These are phyloP conservation scores for Lichenothelia convexa DNA, from an alignment of 495 filamentous ascomycete genomes.

Conservation along the genomic window DNA sequence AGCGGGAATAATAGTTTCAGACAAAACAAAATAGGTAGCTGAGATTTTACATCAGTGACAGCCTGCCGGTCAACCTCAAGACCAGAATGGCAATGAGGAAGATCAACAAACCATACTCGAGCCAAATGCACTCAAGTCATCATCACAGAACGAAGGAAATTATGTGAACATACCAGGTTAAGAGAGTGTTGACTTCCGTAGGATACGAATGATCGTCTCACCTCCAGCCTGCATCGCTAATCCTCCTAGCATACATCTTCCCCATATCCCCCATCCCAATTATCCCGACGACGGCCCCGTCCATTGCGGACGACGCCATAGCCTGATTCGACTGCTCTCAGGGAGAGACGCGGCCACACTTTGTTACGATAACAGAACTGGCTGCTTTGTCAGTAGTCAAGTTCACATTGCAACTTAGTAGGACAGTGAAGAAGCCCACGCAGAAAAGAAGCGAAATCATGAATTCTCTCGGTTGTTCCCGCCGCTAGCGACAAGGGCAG, in stretches of 20 bases:
- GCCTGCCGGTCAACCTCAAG: conserved; percentile 17
- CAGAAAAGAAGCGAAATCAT: too few species aligned
- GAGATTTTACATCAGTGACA: conserved; percentile 92
- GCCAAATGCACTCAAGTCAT: conserved; percentile 99
- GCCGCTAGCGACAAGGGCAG: too few species aligned
- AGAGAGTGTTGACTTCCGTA: conserved; percentile 26
- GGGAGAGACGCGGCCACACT: too few species aligned
- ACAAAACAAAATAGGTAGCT: conserved; percentile 84
- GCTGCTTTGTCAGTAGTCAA: too few species aligned
- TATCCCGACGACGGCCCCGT: conserved; percentile 44
- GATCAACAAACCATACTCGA: conserved; percentile 62
- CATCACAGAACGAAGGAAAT: conserved; percentile 31
- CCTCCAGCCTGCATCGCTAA: conserved; percentile 91
- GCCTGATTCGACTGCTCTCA: too few species aligned
- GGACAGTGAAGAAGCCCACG: too few species aligned
- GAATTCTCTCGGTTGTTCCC: too few species aligned
- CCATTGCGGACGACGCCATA: too few species aligned
- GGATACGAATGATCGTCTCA: too few species aligned
- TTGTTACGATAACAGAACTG: too few species aligned
- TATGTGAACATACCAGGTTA: too few species aligned
- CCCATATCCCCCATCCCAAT: conserved; percentile 99
- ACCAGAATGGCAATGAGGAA: conserved; percentile 34
- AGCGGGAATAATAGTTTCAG: conserved; percentile 36
- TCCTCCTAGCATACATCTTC: conserved; percentile 86
- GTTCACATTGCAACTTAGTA: too few species aligned